phyloP scores from a whole-genome alignment of 129 eudicot species.

The Flaveria sonorensis region DNA sequence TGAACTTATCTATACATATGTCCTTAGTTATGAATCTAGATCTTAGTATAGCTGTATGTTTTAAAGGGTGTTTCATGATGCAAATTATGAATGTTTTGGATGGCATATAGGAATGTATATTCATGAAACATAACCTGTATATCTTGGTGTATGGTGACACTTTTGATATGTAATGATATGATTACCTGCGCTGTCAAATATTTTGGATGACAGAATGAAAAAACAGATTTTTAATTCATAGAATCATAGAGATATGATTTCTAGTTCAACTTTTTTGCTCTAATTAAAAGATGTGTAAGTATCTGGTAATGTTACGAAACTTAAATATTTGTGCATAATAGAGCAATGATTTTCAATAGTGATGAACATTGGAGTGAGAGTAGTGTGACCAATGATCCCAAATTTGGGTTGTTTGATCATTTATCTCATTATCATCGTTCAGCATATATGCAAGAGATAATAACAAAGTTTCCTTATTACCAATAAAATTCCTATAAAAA shows the following conservation, averaged over 20 bases:
- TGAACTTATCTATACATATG: slow-evolving; percentile 2
- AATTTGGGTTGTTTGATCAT: too few species aligned
- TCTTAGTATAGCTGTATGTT: not conserved
- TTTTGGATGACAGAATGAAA: not conserved
- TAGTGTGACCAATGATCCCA: too few species aligned
- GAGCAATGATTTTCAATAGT: not conserved
- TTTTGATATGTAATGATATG: slow-evolving; percentile 1
- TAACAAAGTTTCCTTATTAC: too few species aligned
- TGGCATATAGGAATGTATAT: not conserved
- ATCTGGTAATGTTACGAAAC: not conserved
- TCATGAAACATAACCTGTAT: slow-evolving; percentile 3
- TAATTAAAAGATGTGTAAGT: not conserved
- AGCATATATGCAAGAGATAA: too few species aligned
- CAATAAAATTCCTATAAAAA: too few species aligned
- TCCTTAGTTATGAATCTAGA: not conserved
- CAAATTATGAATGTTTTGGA: slow-evolving; percentile 8
- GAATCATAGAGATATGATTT: not conserved
- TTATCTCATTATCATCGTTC: too few species aligned
- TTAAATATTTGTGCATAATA: not conserved
- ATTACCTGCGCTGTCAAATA: slow-evolving; percentile 1
- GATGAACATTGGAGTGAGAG: not conserved
- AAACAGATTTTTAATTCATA: not conserved
- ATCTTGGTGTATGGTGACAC: not conserved
- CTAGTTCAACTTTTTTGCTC: too few species aligned
- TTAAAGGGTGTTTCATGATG: slow-evolving; percentile 26